Percentiles rank a stretch among this genome's conserved stretches.
Conservation (phyloP, 495 filamentous ascomycete species). For the Penicillium odoratum region DNA sequence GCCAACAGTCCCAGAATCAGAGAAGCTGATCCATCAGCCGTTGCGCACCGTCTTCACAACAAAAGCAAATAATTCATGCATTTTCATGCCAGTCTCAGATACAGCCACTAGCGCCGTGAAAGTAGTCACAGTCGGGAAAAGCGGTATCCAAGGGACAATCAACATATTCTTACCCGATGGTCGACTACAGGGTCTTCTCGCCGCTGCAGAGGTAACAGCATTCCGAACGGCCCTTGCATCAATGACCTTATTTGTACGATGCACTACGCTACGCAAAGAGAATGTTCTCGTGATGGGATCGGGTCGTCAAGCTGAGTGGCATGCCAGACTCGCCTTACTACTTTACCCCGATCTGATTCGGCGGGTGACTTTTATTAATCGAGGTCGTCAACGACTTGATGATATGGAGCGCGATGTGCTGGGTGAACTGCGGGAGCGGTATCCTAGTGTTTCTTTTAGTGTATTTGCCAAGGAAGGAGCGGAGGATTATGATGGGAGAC, state of each 20-base stretch:
- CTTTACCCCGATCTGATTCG: constrained; percentile 61
- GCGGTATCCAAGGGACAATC: constrained; percentile 63
- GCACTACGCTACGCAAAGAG: constrained; percentile 48
- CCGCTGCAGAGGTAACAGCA: constrained; percentile 83
- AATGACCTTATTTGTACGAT: constrained; percentile 69
- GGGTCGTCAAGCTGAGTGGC: constrained; percentile 91
- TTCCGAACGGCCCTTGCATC: constrained; percentile 90
- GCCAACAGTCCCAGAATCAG: constrained; percentile 17
- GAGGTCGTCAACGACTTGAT: constrained; percentile 53
- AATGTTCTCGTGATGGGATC: constrained; percentile 80
- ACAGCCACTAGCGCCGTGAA: constrained; percentile 59
- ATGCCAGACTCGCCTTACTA: constrained; percentile 77
- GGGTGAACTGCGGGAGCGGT: constrained; percentile 20
- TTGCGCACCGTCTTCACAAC: constrained; percentile 66
- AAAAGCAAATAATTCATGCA: constrained; percentile 68
- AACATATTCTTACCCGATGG: constrained; percentile 74
- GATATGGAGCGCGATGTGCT: constrained; percentile 32
- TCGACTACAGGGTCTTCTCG: constrained; percentile 71
- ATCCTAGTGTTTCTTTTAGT: constrained; percentile 27
- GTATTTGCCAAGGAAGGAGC: constrained; percentile 35
- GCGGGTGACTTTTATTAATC: constrained; percentile 75
- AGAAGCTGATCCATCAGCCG: constrained; percentile 64
- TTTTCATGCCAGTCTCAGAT: constrained; percentile 87
- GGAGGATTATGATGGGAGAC: constrained; percentile 25
- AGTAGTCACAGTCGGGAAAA: constrained; percentile 53